Evolutionary conservation across 371 early-diverging fungal species (phyloP).

Genomic region (Zychaea mexicana): DNA sequence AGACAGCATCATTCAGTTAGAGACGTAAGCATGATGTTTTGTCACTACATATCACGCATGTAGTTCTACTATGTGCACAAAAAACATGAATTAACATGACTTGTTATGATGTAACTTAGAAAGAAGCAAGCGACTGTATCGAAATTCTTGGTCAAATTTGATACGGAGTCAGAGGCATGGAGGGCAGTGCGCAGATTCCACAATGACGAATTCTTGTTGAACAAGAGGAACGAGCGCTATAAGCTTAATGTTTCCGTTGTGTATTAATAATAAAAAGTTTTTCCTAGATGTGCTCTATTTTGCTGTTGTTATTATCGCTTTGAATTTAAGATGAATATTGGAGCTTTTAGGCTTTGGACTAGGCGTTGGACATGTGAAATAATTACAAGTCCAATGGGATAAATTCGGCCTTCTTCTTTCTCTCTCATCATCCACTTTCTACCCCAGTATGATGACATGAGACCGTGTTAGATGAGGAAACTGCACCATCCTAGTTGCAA

Average conservation of each 20-base stretch:
- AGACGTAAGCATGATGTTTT: constrained; percentile 30
- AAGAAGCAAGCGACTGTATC: constrained; percentile 29
- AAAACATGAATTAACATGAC: too few species aligned
- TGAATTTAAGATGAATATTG: background rate
- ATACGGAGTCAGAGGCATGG: constrained; percentile 54
- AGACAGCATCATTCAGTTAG: constrained; percentile 32
- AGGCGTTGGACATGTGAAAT: too few species aligned
- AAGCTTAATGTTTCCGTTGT: constrained; percentile 33
- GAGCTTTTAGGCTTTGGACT: too few species aligned
- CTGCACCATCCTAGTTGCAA: too few species aligned
- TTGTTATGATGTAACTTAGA: too few species aligned
- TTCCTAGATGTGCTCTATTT: too few species aligned
- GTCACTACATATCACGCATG: background rate
- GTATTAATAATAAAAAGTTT: constrained; percentile 22
- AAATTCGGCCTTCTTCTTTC: too few species aligned
- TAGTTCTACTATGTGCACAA: too few species aligned
- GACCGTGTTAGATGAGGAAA: too few species aligned
- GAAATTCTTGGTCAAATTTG: constrained; percentile 51
- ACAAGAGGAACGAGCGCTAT: constrained; percentile 16
- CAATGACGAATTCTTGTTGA: constrained; percentile 32
- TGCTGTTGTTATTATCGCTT: background rate
- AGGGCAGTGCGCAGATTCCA: constrained; percentile 52
- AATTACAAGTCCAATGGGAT: too few species aligned
- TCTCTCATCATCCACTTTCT: too few species aligned
- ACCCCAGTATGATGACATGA: too few species aligned